Percentiles rank a stretch among this genome's conserved stretches.
Evolutionary conservation across 2,329 filamentous ascomycete species (phyloP).

Genomic region (Pseudocercospora eumusae): DNA sequence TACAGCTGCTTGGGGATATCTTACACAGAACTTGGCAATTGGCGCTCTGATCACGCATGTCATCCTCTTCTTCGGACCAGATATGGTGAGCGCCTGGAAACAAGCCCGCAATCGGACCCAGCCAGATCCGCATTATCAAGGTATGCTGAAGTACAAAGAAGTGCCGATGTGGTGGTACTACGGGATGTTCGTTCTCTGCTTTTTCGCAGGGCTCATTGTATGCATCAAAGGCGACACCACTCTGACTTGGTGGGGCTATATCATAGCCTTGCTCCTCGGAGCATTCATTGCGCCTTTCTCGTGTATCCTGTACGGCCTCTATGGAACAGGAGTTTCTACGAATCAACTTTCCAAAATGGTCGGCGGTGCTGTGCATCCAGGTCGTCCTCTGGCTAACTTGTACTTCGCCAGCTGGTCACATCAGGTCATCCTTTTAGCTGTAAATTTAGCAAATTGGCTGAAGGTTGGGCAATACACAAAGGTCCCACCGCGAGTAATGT

Average conservation of each 20-base stretch:
- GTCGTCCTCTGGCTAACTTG: slow-evolving; percentile 40
- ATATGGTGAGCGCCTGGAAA: slow-evolving; percentile 43
- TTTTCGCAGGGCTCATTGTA: slow-evolving; percentile 33
- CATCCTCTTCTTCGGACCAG: slow-evolving; percentile 50
- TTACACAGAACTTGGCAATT: slow-evolving; percentile 19
- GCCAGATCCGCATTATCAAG: slow-evolving; percentile 39
- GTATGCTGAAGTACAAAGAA: slow-evolving; percentile 38
- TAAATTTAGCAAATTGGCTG: slow-evolving; percentile 39
- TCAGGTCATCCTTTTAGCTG: slow-evolving; percentile 37
- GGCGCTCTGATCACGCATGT: slow-evolving; percentile 22
- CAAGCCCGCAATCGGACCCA: slow-evolving; percentile 27
- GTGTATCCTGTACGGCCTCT: slow-evolving; percentile 17
- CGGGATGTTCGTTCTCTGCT: slow-evolving; percentile 33
- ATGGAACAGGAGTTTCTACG: slow-evolving; percentile 57
- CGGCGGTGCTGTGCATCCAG: slow-evolving; percentile 51
- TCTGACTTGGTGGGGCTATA: slow-evolving; percentile 38
- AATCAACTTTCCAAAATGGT: slow-evolving; percentile 57
- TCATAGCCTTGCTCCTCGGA: slow-evolving; percentile 31
- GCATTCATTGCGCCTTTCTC: slow-evolving; percentile 21
- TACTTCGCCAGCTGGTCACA: slow-evolving; percentile 36
- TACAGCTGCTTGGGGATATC: slow-evolving; percentile 16
- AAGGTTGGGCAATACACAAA: slow-evolving; percentile 44
- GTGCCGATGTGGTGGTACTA: slow-evolving; percentile 39
- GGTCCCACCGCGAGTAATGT: slow-evolving; percentile 48
- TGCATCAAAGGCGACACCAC: slow-evolving; percentile 37